phyloP scores from a whole-genome alignment of 2,329 filamentous ascomycete genomes.

The Penicillium sp. region DNA sequence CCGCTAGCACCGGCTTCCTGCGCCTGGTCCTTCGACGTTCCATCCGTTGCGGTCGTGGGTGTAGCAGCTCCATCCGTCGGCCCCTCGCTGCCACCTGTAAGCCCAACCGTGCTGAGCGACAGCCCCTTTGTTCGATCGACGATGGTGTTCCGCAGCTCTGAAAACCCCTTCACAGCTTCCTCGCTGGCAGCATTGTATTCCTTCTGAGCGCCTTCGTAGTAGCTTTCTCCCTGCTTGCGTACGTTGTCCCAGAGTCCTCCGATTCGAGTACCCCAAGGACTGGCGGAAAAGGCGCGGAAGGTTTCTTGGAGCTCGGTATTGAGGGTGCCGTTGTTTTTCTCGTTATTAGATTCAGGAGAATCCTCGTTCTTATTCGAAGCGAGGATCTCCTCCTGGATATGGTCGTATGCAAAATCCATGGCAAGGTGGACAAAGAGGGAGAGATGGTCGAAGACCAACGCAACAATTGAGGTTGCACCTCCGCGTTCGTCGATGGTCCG shows the following conservation, averaged over 20 bases:
- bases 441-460: conserved; percentile 18
- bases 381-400: conserved; percentile 84
- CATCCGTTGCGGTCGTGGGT: conserved; percentile 32
- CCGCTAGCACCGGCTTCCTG: conserved; percentile 45
- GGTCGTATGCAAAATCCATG: conserved; percentile 98
- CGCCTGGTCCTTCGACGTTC: conserved; percentile 22
- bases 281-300: conserved; percentile 88
- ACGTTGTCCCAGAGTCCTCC: conserved; percentile 88
- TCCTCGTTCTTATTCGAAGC: conserved; percentile 57
- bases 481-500: conserved; percentile 39
- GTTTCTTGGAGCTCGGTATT: conserved; percentile 92
- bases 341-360: conserved; percentile 41
- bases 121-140: conserved; percentile 74
- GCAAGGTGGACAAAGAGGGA: conserved; percentile 11
- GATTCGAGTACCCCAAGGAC: conserved; percentile 85
- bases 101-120: conserved; percentile 58
- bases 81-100: conserved; percentile 31
- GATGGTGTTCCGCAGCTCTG: conserved; percentile 68
- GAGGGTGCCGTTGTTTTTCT: conserved; percentile 57
- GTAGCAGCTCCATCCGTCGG: conserved; percentile 36
- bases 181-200: conserved; percentile 78
- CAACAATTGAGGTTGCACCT: conserved; percentile 27
- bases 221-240: conserved; percentile 92
- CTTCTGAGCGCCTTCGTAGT: conserved; percentile 80
- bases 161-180: conserved; percentile 81